phyloP scores from a whole-genome alignment of 495 filamentous ascomycete species.

The Talaromyces borbonicus region DNA sequence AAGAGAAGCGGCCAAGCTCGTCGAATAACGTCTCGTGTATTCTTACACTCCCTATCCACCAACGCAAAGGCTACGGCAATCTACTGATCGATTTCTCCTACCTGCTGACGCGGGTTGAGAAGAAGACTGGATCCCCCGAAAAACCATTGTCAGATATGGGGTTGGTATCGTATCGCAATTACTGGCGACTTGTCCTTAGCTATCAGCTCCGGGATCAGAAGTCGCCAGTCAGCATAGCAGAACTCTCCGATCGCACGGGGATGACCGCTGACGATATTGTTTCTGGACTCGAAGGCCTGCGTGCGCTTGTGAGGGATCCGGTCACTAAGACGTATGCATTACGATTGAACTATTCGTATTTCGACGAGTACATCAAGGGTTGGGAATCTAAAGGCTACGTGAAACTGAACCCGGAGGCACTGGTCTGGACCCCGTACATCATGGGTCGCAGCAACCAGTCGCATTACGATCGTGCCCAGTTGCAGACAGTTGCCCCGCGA shows the following conservation, averaged over 20 bases:
- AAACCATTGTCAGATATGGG: constrained; percentile 98
- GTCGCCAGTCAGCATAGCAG: constrained; percentile 57
- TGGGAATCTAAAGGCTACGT: constrained; percentile 84
- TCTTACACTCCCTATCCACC: constrained; percentile 87
- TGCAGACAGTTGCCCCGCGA: constrained; percentile 81
- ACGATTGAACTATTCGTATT: constrained; percentile 72
- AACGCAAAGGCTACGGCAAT: constrained; percentile 94
- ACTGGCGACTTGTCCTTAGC: constrained; percentile 85
- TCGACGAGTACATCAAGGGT: constrained; percentile 70
- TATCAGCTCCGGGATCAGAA: constrained; percentile 63
- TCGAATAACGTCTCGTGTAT: constrained; percentile 98
- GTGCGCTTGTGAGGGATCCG: constrained; percentile 83
- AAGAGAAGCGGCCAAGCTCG: constrained; percentile 92
- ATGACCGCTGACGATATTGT: constrained; percentile 96
- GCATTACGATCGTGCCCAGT: constrained; percentile 71
- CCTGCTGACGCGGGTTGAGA: constrained; percentile 82
- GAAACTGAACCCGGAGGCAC: constrained; percentile 65
- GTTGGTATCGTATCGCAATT: constrained; percentile 90
- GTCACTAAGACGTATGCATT: constrained; percentile 81
- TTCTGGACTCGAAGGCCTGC: constrained; percentile 79
- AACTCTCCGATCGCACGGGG: constrained; percentile 83
- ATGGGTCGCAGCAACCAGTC: constrained; percentile 83
- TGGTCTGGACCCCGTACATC: constrained; percentile 96
- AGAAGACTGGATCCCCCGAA: constrained; percentile 91
- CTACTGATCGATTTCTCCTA: constrained; percentile 98